Conservation (phyloP, 495 filamentous ascomycete species). For the Penicillium pulvis region DNA sequence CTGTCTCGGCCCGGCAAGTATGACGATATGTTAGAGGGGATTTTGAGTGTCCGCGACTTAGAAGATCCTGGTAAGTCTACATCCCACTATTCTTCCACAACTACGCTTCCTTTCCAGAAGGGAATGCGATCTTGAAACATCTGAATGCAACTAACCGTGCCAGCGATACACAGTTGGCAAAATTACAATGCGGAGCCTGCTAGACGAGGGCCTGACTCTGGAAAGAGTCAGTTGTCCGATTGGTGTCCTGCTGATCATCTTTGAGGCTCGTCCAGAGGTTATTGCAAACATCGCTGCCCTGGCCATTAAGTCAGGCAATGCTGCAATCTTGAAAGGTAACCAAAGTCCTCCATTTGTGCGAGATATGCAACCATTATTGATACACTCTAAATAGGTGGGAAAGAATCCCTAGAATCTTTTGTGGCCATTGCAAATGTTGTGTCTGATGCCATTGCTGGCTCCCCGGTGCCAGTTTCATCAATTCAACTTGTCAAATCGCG, state of each 20-base stretch:
- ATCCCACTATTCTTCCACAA: not conserved
- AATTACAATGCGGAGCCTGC: conserved; percentile 74
- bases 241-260: conserved; percentile 94
- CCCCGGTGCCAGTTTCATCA: conserved; percentile 79
- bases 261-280: conserved; percentile 96
- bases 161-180: conserved; percentile 66
- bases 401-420: conserved; percentile 94
- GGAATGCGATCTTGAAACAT: not conserved
- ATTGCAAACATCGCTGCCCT: conserved; percentile 99
- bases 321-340: conserved; percentile 87
- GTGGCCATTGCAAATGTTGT: conserved; percentile 84
- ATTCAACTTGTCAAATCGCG: conserved; percentile 92
- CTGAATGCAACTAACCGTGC: conserved; percentile 6
- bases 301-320: conserved; percentile 96
- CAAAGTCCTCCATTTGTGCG: conserved; percentile 27
- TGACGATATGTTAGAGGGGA: conserved; percentile 97
- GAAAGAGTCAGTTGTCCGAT: conserved; percentile 92
- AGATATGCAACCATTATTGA: not conserved
- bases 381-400: conserved; percentile 61
- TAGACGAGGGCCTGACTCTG: conserved; percentile 86
- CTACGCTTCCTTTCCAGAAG: not conserved
- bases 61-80: conserved; percentile 77
- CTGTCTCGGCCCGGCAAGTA: conserved; percentile 84
- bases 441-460: conserved; percentile 71
- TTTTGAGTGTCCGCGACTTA: conserved; percentile 82